Conservation (phyloP, 2,329 filamentous ascomycete species). For the Fusarium xyrophilum region DNA sequence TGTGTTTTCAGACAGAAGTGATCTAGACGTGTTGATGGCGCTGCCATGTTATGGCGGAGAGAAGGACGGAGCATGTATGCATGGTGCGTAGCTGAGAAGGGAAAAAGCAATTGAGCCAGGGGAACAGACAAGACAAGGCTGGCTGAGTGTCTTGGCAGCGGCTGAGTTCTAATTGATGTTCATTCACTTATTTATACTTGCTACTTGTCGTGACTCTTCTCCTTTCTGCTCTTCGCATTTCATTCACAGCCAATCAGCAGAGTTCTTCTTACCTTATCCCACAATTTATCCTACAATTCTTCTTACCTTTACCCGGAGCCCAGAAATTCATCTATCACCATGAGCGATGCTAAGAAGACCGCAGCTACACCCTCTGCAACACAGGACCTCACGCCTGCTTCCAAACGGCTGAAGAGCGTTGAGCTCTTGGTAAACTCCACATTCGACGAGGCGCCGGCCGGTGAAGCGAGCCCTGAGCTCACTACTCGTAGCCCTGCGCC, state of each 20-base stretch:
- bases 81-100: not conserved
- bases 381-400: not conserved
- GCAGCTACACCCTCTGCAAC: not conserved
- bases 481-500: not conserved
- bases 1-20: rapidly evolving
- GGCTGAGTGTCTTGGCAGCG: not conserved
- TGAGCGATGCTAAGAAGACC: not conserved
- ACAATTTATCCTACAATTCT: no score
- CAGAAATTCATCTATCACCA: not conserved
- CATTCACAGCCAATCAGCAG: not conserved
- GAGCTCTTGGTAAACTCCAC: not conserved
- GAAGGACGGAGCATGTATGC: not conserved
- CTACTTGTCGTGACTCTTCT: not conserved
- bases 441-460: rapidly evolving
- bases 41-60: not conserved
- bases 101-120: not conserved
- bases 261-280: no score
- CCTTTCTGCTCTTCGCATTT: rapidly evolving
- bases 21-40: not conserved
- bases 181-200: rapidly evolving
- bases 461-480: not conserved
- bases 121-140: not conserved
- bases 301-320: not conserved
- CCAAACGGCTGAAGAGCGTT: not conserved
- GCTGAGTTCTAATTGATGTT: not conserved